Base-by-base conservation (phyloP, 257 asterid genomes). In the Penstemon davidsonii region DNA sequence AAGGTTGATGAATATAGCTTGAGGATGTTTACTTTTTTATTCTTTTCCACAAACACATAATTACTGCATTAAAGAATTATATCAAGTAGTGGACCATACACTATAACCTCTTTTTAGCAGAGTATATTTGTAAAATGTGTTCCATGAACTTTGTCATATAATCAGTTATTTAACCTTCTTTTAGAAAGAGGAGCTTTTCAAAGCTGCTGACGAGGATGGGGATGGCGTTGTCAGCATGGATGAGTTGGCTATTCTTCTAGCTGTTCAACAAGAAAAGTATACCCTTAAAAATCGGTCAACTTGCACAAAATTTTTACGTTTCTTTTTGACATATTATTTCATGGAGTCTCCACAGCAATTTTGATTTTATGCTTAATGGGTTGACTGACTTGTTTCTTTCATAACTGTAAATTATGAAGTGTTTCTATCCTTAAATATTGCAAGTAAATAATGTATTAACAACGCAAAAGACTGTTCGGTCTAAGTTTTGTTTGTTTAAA, bases 181-280 rank as follows among this genome's bases (percentile, higher is more conserved):
- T 62, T 75, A 94, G 99, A 91, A 94, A 88, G 89, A 94, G 79
- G 99, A 88, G 76, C 89, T 94, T 67, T 94, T 94, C 79, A 86
- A 80, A 75, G 86, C 96, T 55, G 99, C 97, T 76, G 99, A 94
- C 60, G 87, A 78, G 75, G 89, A 94, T 68, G 95, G 90, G 68
- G 97, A 94, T 72, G 99, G 95, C 42, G 88, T 77, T 74, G 99
- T 94, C 74, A 82, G 95, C 84, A 76, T 94, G 73, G 99, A 94
- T 81, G 99, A 94, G 81, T 81, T 94, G 87, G 99, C 99, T 74
- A 72, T 80, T 82, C 99, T 94, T 78, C 85, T 94, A 74, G 91
- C 97, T 68, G 77, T 86, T 74, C 95, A 91, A 60, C 95, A 88
- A 78, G 97, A 88, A 83, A 83, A 73, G 99, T 94, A 87, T 80